Evolutionary conservation across 257 asterid genomes (phyloP).

Genomic region (Petunia secreta): DNA sequence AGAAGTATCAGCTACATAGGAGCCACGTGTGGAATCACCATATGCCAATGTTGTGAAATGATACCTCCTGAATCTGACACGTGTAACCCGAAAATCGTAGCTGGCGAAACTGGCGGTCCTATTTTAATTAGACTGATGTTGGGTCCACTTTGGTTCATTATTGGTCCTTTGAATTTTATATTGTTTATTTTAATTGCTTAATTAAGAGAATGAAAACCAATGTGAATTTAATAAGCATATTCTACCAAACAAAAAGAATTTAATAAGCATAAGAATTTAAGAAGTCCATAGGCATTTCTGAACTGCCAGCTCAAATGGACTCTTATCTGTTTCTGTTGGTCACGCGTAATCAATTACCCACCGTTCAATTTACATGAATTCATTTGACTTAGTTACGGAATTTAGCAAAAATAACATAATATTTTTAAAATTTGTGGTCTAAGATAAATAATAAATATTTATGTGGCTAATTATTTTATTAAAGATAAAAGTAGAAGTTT

Average conservation of each 20-base stretch:
- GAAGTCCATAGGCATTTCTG: background rate
- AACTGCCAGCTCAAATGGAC: background rate
- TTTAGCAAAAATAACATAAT: too few species aligned
- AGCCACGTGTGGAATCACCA: constrained; percentile 25
- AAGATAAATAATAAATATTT: too few species aligned
- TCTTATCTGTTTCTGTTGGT: too few species aligned
- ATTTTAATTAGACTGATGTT: background rate
- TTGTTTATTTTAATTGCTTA: background rate
- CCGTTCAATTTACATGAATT: too few species aligned
- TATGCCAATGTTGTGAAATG: constrained; percentile 16
- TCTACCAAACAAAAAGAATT: background rate
- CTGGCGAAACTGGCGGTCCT: constrained; percentile 12
- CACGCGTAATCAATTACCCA: too few species aligned
- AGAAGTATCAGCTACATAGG: background rate
- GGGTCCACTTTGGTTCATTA: background rate
- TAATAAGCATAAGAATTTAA: background rate
- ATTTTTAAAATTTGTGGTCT: too few species aligned
- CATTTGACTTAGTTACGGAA: too few species aligned
- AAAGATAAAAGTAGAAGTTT: too few species aligned
- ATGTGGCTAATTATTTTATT: too few species aligned
- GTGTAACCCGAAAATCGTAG: constrained; percentile 25
- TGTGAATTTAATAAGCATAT: background rate
- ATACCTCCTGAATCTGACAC: constrained; percentile 26
- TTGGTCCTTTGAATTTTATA: background rate
- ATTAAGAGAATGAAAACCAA: background rate